Evolutionary conservation across 257 asterid genomes (phyloP), one percentile per base, ranked within the genome.

Genomic region (Scutellaria barbata): DNA sequence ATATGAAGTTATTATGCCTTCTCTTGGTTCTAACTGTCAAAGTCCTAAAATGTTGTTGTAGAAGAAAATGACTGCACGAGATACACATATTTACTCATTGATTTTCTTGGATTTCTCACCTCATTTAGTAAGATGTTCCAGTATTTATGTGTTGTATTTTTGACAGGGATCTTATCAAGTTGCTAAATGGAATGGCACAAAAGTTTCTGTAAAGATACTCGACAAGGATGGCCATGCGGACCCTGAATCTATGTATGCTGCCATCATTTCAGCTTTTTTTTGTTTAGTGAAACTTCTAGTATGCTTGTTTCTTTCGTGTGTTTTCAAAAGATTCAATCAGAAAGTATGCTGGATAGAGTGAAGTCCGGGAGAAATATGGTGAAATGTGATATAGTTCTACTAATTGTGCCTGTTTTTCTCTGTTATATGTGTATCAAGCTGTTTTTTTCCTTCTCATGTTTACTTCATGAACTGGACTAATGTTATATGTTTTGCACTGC

Each of bases 121-220:
- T 56, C 71, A 52, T 6, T 39, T 75, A 43, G 48, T 42, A 35
- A 47, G 33, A 17, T 47, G 55, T 53, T 22, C 46, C 55, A 62
- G 60, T 25, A 57, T 57, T 74, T 54, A 48, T 17, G 25, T 51
- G 48, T 60, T 50, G 43, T 72, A 25, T 67, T 48, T 71, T 71
- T 48, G 46, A 70, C 90, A 93, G 97, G 98, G 96, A 76, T 75
- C 92, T n/a, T 95, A 95, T 80, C 99, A 95, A 86, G 92, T 89
- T 85, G 99, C 97, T 67, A 95, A 88, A 76, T 95, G 99, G 99
- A 89, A 92, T 72, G 99, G 99, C 70, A 89, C 95, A 53, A 95
- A 84, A 84, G 99, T 95, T 76, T 95, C 98, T 10, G 97, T 92
- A 63, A 95, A 95, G 89, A 95, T 92, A 69, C 95, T 95, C 48